Percentiles rank a stretch among this genome's conserved stretches.
phyloP scores from a whole-genome alignment of 176 grass and related monocot genomes.

The Cocos nucifera region DNA sequence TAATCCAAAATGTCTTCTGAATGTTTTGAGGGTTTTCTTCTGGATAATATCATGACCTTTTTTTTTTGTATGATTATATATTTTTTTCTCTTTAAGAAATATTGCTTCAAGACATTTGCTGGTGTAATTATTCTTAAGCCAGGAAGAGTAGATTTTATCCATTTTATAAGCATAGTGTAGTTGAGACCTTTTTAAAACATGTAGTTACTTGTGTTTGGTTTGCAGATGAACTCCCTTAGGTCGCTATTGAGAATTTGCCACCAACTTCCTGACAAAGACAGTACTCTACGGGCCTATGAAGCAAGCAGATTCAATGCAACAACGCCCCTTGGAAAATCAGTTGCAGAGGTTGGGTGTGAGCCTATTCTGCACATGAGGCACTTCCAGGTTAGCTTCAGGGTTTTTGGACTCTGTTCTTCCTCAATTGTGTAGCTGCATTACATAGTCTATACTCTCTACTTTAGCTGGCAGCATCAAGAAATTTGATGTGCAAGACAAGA shows the following conservation, averaged over 20 bases:
- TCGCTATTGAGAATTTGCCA: constrained; percentile 72
- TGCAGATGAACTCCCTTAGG: constrained; percentile 83
- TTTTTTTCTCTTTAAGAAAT: too few species aligned
- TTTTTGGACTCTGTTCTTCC: constrained; percentile 13
- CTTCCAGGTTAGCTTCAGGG: constrained; percentile 63
- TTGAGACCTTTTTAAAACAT: too few species aligned
- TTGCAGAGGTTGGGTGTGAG: constrained; percentile 85
- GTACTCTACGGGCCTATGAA: constrained; percentile 43
- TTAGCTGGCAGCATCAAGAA: too few species aligned
- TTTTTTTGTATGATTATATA: too few species aligned
- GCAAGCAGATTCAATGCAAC: constrained; percentile 64
- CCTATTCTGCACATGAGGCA: constrained; percentile 97
- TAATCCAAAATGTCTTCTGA: too few species aligned
- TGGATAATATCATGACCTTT: too few species aligned
- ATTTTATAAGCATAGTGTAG: too few species aligned
- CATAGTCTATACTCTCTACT: constrained; percentile 5
- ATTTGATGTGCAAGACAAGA: too few species aligned
- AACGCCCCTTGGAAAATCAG: constrained; percentile 77
- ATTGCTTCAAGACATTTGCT: too few species aligned
- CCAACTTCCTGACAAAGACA: constrained; percentile 62
- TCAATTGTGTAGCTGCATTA: constrained; percentile 1
- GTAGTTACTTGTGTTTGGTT: constrained; percentile 3
- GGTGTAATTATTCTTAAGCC: too few species aligned
- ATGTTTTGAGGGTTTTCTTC: too few species aligned
- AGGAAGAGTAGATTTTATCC: too few species aligned